These are phyloP conservation scores for Sordariomycetes sp. DNA, from an alignment of 2,329 filamentous ascomycete genomes.

Conservation along the genomic window DNA sequence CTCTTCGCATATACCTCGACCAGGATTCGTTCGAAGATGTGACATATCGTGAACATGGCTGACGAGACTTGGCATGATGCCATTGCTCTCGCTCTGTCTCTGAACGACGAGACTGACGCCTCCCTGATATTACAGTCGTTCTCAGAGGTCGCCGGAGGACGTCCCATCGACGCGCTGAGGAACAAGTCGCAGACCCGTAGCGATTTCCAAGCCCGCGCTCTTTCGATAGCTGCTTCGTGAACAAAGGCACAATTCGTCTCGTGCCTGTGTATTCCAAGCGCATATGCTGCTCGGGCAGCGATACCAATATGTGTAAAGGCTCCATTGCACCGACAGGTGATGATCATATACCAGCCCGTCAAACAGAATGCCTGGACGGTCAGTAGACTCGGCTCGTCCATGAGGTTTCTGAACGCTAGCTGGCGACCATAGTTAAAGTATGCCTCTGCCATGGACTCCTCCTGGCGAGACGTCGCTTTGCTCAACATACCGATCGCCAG, in stretches of 20 bases:
- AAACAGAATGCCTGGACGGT: background rate
- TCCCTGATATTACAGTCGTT: background rate
- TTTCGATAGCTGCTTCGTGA: background rate
- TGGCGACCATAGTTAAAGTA: slow-evolving; percentile 1
- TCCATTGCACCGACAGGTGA: background rate
- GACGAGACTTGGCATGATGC: background rate
- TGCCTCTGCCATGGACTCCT: background rate
- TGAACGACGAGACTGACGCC: background rate
- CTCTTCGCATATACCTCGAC: slow-evolving; percentile 4
- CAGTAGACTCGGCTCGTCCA: background rate
- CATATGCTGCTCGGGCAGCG: background rate
- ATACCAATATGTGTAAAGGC: background rate
- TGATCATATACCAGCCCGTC: slow-evolving; percentile 2
- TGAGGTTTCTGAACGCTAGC: background rate
- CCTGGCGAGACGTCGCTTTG: background rate
- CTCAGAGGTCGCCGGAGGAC: slow-evolving; percentile 4
- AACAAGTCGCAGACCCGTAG: slow-evolving; percentile 4
- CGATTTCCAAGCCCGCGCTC: slow-evolving; percentile 5
- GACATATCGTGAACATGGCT: slow-evolving; percentile 4
- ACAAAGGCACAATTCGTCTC: slow-evolving; percentile 3
- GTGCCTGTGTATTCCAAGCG: slow-evolving; percentile 2
- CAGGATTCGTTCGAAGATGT: slow-evolving; percentile 4
- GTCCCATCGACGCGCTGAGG: slow-evolving; percentile 1
- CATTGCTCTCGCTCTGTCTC: background rate
- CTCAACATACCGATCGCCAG: background rate